phyloP scores from a whole-genome alignment of 164 flowering plant genomes.

The Houttuynia cordata region DNA sequence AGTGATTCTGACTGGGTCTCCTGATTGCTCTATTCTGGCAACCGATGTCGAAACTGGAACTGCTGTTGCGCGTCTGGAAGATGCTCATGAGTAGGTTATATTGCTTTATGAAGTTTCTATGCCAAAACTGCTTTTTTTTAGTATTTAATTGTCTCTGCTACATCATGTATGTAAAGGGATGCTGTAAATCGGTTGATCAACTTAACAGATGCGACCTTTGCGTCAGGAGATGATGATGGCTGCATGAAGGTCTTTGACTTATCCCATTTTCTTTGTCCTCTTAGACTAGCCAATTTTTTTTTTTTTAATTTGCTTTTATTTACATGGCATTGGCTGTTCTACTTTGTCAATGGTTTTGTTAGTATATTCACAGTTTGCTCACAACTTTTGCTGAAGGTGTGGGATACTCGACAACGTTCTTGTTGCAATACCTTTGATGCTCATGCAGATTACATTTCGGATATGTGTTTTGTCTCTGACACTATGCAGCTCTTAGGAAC shows the following conservation, averaged over 20 bases:
- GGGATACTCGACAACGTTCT: conserved; percentile 85
- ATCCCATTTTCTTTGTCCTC: neutral
- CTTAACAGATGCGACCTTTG: conserved; percentile 68
- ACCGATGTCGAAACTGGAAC: conserved; percentile 82
- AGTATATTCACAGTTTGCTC: no score
- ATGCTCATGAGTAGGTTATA: conserved; percentile 63
- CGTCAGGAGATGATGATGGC: conserved; percentile 90
- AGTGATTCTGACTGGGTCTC: conserved; percentile 72
- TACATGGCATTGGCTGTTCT: neutral
- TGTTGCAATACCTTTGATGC: conserved; percentile 51
- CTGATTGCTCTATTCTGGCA: conserved; percentile 65
- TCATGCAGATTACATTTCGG: conserved; percentile 77
- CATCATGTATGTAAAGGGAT: conserved; percentile 28
- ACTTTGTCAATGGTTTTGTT: neutral
- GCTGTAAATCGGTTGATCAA: conserved; percentile 60
- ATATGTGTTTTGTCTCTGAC: conserved; percentile 62
- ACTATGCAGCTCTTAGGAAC: conserved; percentile 20
- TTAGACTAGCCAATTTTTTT: neutral
- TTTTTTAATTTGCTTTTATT: neutral
- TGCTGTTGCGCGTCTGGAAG: conserved; percentile 48
- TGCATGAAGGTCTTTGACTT: conserved; percentile 55
- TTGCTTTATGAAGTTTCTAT: neutral
- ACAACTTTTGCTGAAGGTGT: conserved; percentile 32
- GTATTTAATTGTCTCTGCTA: neutral
- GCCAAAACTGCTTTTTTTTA: neutral